These are phyloP conservation scores for Balakata baccata DNA, from an alignment of 345 rosid species.

Conservation along the genomic window DNA sequence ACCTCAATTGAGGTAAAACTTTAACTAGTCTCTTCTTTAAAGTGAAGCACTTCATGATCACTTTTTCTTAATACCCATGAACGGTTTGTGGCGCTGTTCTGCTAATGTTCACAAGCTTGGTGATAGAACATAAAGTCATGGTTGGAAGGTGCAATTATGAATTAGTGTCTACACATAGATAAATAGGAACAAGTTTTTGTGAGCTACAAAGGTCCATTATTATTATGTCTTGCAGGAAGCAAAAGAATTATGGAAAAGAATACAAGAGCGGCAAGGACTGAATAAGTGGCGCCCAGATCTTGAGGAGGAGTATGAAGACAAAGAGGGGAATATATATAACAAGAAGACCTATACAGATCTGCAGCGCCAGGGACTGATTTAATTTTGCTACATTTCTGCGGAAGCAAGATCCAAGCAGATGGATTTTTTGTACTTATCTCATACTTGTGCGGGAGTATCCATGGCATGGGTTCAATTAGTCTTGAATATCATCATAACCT, in stretches of 20 bases:
- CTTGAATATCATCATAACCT: not conserved
- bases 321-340: constrained; percentile 96
- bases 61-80: not conserved
- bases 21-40: not conserved
- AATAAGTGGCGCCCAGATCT: constrained; percentile 99
- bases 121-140: not conserved
- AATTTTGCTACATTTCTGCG: not conserved
- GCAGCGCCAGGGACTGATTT: constrained; percentile 94
- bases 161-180: not conserved
- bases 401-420: not conserved
- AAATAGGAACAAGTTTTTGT: not conserved
- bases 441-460: not conserved
- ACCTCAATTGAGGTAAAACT: constrained; percentile 70
- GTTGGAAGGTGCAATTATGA: not conserved
- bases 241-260: constrained; percentile 84
- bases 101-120: not conserved
- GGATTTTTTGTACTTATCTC: not conserved
- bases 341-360: constrained; percentile 94
- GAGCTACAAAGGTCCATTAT: not conserved
- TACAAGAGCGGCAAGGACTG: constrained; percentile 79
- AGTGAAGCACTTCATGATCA: not conserved
- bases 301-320: constrained; percentile 99
- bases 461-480: not conserved
- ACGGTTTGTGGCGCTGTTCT: not conserved
- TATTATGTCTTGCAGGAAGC: constrained; percentile 60